These are phyloP conservation scores for Pestalotiopsis sp. DNA, from an alignment of 2,329 filamentous ascomycete species.

Conservation along the genomic window DNA sequence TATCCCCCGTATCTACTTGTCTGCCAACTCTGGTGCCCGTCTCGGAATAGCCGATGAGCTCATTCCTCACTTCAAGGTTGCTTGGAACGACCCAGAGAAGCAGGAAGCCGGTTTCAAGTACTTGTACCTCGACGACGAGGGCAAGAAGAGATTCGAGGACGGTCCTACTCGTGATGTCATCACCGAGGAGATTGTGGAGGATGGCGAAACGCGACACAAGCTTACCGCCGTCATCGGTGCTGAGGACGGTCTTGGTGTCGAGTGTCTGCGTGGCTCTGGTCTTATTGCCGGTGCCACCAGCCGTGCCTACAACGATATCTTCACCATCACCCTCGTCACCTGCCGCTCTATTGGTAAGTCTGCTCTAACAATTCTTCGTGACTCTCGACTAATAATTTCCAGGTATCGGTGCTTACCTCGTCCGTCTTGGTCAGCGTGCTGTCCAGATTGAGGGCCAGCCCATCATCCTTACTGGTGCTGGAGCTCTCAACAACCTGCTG, in stretches of 20 bases:
- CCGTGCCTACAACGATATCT: slow-evolving; percentile 97
- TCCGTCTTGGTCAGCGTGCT: slow-evolving; percentile 95
- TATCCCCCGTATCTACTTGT: slow-evolving; percentile 96
- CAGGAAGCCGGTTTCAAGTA: slow-evolving; percentile 95
- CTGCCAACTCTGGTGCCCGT: slow-evolving; percentile 97
- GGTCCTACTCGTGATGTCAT: slow-evolving; percentile 76
- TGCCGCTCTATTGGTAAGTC: slow-evolving; percentile 89
- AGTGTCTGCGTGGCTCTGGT: slow-evolving; percentile 95
- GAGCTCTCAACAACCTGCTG: slow-evolving; percentile 96
- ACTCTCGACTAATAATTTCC: slow-evolving; percentile 32
- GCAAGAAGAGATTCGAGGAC: slow-evolving; percentile 85
- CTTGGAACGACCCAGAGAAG: slow-evolving; percentile 84
- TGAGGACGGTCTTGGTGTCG: slow-evolving; percentile 95
- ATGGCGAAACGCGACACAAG: slow-evolving; percentile 89
- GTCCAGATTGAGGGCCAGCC: slow-evolving; percentile 99
- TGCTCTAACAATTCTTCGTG: not conserved
- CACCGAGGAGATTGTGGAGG: slow-evolving; percentile 83
- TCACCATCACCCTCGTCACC: slow-evolving; percentile 95
- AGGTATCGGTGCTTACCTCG: slow-evolving; percentile 97
- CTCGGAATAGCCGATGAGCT: slow-evolving; percentile 96
- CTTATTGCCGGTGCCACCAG: slow-evolving; percentile 97
- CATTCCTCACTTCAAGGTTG: slow-evolving; percentile 95
- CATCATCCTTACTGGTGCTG: slow-evolving; percentile 96
- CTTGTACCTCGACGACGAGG: slow-evolving; percentile 86
- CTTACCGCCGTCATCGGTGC: slow-evolving; percentile 91